Conservation (phyloP, 768 basidiomycete genomes). For the Coprinopsis cinerea region DNA sequence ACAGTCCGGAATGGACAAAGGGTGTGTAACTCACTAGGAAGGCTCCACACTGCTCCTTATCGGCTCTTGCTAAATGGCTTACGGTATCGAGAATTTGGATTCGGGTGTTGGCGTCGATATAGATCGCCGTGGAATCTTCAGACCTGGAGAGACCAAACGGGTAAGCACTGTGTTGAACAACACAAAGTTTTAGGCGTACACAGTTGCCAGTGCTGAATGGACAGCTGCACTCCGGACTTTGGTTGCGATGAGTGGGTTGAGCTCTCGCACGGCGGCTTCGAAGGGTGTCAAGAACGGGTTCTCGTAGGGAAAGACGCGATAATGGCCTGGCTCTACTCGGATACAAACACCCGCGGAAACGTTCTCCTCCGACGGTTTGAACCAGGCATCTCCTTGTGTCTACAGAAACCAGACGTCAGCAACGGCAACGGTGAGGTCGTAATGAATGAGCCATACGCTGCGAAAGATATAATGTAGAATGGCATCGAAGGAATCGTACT, state of each 20-base stretch:
- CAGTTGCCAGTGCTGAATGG: constrained; percentile 67
- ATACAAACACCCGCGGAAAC: constrained; percentile 75
- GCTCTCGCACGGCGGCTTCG: constrained; percentile 64
- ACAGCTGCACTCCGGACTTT: constrained; percentile 76
- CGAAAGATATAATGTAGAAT: constrained; percentile 76
- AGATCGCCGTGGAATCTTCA: constrained; percentile 56
- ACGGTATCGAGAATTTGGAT: constrained; percentile 83
- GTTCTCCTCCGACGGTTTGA: constrained; percentile 81
- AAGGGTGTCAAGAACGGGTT: constrained; percentile 77
- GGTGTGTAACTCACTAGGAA: constrained; percentile 55
- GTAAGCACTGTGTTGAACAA: background rate
- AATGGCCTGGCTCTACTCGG: constrained; percentile 59
- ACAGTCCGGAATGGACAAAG: constrained; percentile 1
- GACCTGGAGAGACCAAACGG: constrained; percentile 29
- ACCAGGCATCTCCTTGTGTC: constrained; percentile 83
- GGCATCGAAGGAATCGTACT: constrained; percentile 79
- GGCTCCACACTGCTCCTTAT: constrained; percentile 89
- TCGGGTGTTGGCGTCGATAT: constrained; percentile 73
- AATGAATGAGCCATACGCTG: constrained; percentile 38
- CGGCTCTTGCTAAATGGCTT: constrained; percentile 59
- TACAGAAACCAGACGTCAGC: constrained; percentile 19
- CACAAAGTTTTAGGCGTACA: constrained; percentile 39
- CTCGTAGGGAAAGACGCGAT: constrained; percentile 83
- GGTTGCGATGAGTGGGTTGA: constrained; percentile 84
- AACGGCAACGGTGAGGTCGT: background rate